Evolutionary conservation across 345 rosid species (phyloP).

Genomic region (Moricandia moricandioides): DNA sequence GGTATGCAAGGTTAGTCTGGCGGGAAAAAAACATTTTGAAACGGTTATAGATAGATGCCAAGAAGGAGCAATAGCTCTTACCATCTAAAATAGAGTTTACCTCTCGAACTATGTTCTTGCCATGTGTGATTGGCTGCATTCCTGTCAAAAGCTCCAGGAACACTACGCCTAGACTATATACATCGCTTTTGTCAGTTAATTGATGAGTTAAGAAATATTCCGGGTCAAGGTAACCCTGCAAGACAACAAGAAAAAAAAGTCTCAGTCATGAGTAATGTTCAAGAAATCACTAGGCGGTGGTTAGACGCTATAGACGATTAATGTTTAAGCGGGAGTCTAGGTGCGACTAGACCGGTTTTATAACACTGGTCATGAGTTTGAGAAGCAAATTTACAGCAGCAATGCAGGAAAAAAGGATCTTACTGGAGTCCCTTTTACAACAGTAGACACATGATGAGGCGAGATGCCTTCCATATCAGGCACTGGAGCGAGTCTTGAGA

Average conservation of each 20-base stretch:
- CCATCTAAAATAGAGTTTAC: constrained; percentile 35
- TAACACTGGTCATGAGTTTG: not conserved
- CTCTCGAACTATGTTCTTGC: constrained; percentile 96
- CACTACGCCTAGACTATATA: constrained; percentile 92
- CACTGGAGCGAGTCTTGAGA: constrained; percentile 85
- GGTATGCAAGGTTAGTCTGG: constrained; percentile 69
- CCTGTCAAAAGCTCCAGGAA: constrained; percentile 91
- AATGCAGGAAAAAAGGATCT: not conserved
- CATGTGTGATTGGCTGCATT: constrained; percentile 90
- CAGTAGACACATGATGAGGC: constrained; percentile 80
- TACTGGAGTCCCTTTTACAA: constrained; percentile 88
- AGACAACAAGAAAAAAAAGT: constrained; percentile 11
- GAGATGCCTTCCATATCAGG: constrained; percentile 65
- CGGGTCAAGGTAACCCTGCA: constrained; percentile 97
- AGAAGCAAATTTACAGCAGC: constrained; percentile 1
- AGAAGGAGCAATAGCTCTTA: not conserved
- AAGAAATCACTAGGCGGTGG: no score
- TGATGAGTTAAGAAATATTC: constrained; percentile 93
- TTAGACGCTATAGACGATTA: no score
- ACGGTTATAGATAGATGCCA: not conserved
- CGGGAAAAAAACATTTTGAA: not conserved
- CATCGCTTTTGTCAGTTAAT: constrained; percentile 94
- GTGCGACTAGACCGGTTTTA: no score
- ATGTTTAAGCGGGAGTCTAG: no score
- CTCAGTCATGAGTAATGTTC: not conserved